These are phyloP conservation scores for Kodamaea arcana DNA, from an alignment of 1,139 yeast species.

Conservation along the genomic window DNA sequence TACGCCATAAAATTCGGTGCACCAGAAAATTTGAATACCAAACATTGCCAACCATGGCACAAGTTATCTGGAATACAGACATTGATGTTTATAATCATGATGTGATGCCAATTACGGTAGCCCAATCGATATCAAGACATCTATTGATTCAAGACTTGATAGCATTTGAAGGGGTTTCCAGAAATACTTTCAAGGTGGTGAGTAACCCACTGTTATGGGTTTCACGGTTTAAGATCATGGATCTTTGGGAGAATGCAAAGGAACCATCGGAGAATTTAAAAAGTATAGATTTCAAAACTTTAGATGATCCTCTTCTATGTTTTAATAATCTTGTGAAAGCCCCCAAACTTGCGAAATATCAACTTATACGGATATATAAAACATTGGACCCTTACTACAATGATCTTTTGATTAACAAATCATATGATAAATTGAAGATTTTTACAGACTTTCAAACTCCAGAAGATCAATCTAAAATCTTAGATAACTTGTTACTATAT, in stretches of 20 bases:
- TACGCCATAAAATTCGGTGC: not conserved
- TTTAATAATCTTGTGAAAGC: conserved; percentile 35
- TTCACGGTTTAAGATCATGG: conserved; percentile 43
- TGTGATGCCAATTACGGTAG: conserved; percentile 41
- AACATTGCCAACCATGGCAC: conserved; percentile 42
- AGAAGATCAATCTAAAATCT: conserved; percentile 43
- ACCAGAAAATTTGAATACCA: not conserved
- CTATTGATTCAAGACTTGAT: conserved; percentile 35
- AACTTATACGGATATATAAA: conserved; percentile 40
- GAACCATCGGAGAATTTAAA: conserved; percentile 8
- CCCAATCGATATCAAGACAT: conserved; percentile 32
- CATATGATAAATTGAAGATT: conserved; percentile 43
- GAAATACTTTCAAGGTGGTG: conserved; percentile 35
- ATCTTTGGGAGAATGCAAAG: conserved; percentile 39
- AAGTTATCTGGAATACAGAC: conserved; percentile 47
- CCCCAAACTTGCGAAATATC: conserved; percentile 39
- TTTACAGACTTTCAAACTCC: conserved; percentile 49
- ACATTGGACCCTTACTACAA: conserved; percentile 42
- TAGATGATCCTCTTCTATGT: conserved; percentile 35
- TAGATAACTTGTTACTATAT: conserved; percentile 36
- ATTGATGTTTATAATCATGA: conserved; percentile 43
- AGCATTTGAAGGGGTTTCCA: conserved; percentile 33
- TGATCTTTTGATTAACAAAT: conserved; percentile 45
- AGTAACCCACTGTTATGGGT: conserved; percentile 50
- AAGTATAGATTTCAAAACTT: conserved; percentile 5